Conservation (phyloP, 352 stramenopile genomes). For the Globisporangium nunn region DNA sequence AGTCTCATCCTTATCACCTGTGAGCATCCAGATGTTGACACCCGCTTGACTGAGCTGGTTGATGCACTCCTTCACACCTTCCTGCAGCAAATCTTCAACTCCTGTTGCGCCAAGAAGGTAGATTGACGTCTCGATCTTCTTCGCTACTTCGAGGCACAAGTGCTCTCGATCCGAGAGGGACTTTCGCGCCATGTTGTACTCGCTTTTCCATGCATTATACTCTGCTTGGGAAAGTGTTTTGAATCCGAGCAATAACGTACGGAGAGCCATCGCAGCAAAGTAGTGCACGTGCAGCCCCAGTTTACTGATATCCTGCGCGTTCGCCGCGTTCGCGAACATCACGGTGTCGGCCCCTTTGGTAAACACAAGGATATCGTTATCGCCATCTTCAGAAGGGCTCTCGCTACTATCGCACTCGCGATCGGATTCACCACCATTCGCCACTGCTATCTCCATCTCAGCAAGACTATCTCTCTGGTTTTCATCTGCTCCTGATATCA, state of each 20-base stretch:
- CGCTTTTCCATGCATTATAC: slow-evolving; percentile 62
- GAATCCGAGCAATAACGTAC: slow-evolving; percentile 81
- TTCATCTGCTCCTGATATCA: slow-evolving; percentile 1
- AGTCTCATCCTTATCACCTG: slow-evolving; percentile 98
- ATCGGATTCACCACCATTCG: slow-evolving; percentile 11
- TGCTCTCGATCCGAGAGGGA: slow-evolving; percentile 56
- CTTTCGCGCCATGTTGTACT: slow-evolving; percentile 66
- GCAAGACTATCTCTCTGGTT: slow-evolving; percentile 18
- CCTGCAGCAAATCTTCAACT: slow-evolving; percentile 97
- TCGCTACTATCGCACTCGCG: slow-evolving; percentile 11
- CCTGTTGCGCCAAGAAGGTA: slow-evolving; percentile 93
- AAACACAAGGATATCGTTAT: slow-evolving; percentile 67
- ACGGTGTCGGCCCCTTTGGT: slow-evolving; percentile 87
- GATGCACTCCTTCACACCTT: slow-evolving; percentile 95
- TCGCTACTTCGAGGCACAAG: slow-evolving; percentile 59
- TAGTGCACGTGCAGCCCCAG: slow-evolving; percentile 78
- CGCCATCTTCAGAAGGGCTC: neutral
- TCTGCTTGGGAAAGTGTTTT: slow-evolving; percentile 52
- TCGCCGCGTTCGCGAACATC: slow-evolving; percentile 78
- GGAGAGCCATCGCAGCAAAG: slow-evolving; percentile 83
- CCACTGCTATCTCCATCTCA: slow-evolving; percentile 21
- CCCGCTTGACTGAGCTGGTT: slow-evolving; percentile 91
- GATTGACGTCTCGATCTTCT: slow-evolving; percentile 73
- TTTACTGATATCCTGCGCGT: slow-evolving; percentile 68
- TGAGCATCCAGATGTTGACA: slow-evolving; percentile 99